Evolutionary conservation across 169 alveolate species (phyloP).

Genomic region (Plasmodium fragile): DNA sequence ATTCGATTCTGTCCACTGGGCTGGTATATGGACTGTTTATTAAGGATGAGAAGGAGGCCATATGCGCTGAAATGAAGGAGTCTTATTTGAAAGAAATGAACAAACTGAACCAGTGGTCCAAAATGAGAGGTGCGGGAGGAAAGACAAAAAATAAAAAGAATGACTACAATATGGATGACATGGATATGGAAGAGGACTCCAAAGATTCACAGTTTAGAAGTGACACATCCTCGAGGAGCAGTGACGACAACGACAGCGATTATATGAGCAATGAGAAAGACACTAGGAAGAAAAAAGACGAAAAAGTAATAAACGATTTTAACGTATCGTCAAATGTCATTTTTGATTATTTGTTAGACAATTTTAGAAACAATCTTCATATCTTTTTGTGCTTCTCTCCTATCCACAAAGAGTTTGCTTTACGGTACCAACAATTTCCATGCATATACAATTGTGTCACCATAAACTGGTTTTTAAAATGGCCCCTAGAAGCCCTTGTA

Average conservation of each 20-base stretch:
- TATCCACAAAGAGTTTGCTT: constrained; percentile 96
- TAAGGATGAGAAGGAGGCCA: constrained; percentile 94
- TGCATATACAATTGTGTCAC: constrained; percentile 96
- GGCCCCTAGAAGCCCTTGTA: constrained; percentile 98
- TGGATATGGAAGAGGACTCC: constrained; percentile 41
- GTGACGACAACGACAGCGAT: constrained; percentile 78
- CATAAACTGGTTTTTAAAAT: constrained; percentile 96
- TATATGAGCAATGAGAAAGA: constrained; percentile 71
- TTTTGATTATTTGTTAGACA: constrained; percentile 90
- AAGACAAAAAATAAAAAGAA: constrained; percentile 78
- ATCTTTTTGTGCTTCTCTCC: constrained; percentile 97
- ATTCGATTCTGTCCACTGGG: constrained; percentile 95
- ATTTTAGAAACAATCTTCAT: constrained; percentile 96
- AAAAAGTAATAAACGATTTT: constrained; percentile 47
- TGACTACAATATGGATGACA: constrained; percentile 20
- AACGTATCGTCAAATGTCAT: constrained; percentile 46
- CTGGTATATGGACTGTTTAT: constrained; percentile 96
- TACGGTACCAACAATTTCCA: constrained; percentile 98
- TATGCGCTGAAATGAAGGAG: constrained; percentile 88
- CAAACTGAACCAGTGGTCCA: constrained; percentile 83
- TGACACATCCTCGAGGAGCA: constrained; percentile 76
- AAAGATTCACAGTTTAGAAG: constrained; percentile 47
- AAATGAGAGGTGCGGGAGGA: constrained; percentile 78
- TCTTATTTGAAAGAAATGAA: constrained; percentile 74
- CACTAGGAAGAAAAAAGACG: constrained; percentile 43